These are phyloP conservation scores for Colletotrichum costaricense DNA, from an alignment of 2,329 filamentous ascomycete species.

Conservation along the genomic window DNA sequence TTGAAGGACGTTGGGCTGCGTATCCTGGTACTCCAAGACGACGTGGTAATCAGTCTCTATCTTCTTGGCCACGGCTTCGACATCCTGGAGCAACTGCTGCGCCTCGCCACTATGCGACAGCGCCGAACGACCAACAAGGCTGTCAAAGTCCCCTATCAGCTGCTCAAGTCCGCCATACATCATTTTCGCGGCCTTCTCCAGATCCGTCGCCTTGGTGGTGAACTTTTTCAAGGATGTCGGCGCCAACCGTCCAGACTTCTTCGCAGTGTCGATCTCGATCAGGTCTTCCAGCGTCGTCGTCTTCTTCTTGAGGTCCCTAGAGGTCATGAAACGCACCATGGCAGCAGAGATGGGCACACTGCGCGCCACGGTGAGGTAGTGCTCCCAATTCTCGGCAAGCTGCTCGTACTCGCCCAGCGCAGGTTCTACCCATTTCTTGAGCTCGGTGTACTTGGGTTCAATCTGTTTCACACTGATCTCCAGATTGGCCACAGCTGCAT, in stretches of 20 bases:
- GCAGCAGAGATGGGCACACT: slow-evolving; percentile 72
- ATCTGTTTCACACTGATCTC: slow-evolving; percentile 79
- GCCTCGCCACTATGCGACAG: slow-evolving; percentile 72
- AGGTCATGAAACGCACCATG: slow-evolving; percentile 75
- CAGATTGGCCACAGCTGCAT: slow-evolving; percentile 88
- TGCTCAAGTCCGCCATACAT: slow-evolving; percentile 72
- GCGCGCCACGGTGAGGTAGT: slow-evolving; percentile 72
- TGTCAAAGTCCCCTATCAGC: slow-evolving; percentile 73
- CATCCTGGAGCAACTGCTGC: slow-evolving; percentile 80
- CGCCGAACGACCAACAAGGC: slow-evolving; percentile 64
- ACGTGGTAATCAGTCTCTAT: slow-evolving; percentile 88
- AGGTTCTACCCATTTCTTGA: slow-evolving; percentile 77
- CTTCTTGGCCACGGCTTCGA: slow-evolving; percentile 87
- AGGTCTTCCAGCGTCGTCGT: slow-evolving; percentile 78
- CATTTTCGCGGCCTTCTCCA: slow-evolving; percentile 69
- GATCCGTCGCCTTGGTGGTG: slow-evolving; percentile 66
- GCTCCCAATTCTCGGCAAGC: slow-evolving; percentile 75
- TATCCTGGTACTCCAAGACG: slow-evolving; percentile 75
- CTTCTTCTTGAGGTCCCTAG: slow-evolving; percentile 53
- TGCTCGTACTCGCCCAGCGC: slow-evolving; percentile 75
- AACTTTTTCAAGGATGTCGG: slow-evolving; percentile 70
- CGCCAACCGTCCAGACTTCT: slow-evolving; percentile 76
- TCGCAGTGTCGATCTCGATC: slow-evolving; percentile 78
- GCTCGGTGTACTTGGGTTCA: slow-evolving; percentile 77
- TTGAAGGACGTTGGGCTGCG: slow-evolving; percentile 68